Evolutionary conservation across 1,139 yeast genomes (phyloP).

Genomic region (Yamadazyma jaroonii): DNA sequence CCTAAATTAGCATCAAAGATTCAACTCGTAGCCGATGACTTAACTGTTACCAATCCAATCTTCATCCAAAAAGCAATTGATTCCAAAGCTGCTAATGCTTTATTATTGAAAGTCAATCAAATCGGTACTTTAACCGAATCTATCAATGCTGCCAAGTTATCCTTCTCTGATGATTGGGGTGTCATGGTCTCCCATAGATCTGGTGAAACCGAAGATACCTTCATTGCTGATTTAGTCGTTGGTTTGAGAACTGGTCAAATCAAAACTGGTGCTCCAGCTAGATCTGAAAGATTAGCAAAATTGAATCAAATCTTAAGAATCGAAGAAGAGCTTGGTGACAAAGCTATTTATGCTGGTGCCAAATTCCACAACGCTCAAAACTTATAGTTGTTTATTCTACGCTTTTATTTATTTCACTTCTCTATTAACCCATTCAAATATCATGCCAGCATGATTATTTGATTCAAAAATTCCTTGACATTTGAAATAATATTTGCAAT

Average conservation of each 20-base stretch:
- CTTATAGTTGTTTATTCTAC: background rate
- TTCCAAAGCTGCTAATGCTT: constrained; percentile 84
- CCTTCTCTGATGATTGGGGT: constrained; percentile 86
- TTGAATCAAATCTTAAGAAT: constrained; percentile 90
- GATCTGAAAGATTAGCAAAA: constrained; percentile 96
- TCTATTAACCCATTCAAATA: background rate
- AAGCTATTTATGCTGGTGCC: constrained; percentile 80
- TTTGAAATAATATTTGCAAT: constrained; percentile 5
- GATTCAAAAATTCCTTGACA: constrained; percentile 4
- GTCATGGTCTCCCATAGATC: constrained; percentile 95
- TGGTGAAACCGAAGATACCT: constrained; percentile 95
- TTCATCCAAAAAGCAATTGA: constrained; percentile 88
- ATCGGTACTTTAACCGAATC: constrained; percentile 86
- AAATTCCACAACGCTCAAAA: constrained; percentile 8
- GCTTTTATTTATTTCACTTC: no score
- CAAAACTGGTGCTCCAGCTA: constrained; percentile 97
- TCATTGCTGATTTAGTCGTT: constrained; percentile 89
- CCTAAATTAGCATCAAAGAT: constrained; percentile 56
- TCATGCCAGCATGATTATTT: background rate
- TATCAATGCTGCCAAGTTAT: constrained; percentile 81
- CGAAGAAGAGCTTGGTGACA: constrained; percentile 90
- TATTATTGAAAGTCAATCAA: constrained; percentile 89
- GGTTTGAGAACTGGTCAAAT: constrained; percentile 94
- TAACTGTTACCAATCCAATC: constrained; percentile 89
- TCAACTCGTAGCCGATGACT: constrained; percentile 90